These are phyloP conservation scores for Botrytis aclada DNA, from an alignment of 2,329 filamentous ascomycete genomes.

Conservation along the genomic window DNA sequence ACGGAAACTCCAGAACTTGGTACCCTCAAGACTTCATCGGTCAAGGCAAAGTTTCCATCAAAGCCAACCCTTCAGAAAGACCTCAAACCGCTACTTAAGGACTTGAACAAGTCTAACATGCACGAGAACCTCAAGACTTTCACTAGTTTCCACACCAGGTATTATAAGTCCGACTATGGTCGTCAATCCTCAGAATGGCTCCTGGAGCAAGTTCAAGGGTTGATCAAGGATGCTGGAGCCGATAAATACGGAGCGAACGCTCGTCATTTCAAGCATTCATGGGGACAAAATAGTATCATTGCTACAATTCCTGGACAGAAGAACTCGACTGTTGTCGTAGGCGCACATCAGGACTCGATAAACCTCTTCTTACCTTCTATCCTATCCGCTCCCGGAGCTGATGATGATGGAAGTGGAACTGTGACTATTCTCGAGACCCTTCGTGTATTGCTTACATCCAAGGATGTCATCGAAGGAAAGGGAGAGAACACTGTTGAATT, in stretches of 20 bases:
- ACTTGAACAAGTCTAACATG: conserved; percentile 75
- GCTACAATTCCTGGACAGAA: conserved; percentile 84
- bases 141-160: conserved; percentile 76
- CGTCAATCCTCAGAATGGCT: conserved; percentile 87
- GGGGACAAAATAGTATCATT: conserved; percentile 89
- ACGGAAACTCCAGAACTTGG: conserved; percentile 71
- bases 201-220: conserved; percentile 67
- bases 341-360: conserved; percentile 92
- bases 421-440: conserved; percentile 94
- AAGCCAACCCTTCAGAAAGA: conserved; percentile 63
- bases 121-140: conserved; percentile 72
- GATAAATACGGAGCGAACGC: conserved; percentile 64
- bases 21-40: conserved; percentile 39
- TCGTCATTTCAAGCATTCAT: conserved; percentile 73
- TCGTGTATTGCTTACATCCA: conserved; percentile 71
- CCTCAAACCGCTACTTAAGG: conserved; percentile 63
- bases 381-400: conserved; percentile 84
- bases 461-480: conserved; percentile 66
- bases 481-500: conserved; percentile 89
- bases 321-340: conserved; percentile 81
- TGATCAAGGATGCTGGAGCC: conserved; percentile 69
- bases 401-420: conserved; percentile 89
- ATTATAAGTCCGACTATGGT: conserved; percentile 77
- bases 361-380: conserved; percentile 86
- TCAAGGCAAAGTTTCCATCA: conserved; percentile 60